Evolutionary conservation across 2,329 filamentous ascomycete genomes (phyloP).

Genomic region (Spiromastix sp.): DNA sequence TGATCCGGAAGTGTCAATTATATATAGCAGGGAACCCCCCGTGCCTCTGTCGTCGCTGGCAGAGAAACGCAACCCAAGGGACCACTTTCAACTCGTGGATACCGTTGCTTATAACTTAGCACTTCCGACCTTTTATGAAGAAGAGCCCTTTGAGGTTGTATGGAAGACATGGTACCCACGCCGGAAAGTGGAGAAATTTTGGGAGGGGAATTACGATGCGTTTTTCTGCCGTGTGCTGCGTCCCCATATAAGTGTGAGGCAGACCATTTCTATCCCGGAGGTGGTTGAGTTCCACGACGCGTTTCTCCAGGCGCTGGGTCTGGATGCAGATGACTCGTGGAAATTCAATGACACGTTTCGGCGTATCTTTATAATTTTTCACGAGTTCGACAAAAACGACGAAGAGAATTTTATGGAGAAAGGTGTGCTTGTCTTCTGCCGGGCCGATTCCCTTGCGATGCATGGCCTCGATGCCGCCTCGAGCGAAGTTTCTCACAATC

Average conservation of each 20-base stretch:
- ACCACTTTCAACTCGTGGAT: slow-evolving; percentile 1
- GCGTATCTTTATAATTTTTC: too few species aligned
- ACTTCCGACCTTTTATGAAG: neutral
- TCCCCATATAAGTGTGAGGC: neutral
- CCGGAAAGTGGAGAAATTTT: neutral
- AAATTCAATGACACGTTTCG: slow-evolving; percentile 3
- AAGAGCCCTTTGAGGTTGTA: slow-evolving; percentile 3
- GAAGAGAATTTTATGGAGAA: slow-evolving; percentile 1
- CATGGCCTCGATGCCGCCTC: neutral
- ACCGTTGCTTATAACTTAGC: slow-evolving; percentile 3
- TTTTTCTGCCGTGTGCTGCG: slow-evolving; percentile 4
- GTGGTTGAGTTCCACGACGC: neutral
- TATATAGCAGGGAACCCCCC: neutral
- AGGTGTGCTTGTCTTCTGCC: slow-evolving; percentile 2
- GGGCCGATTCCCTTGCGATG: neutral
- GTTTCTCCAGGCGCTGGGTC: neutral
- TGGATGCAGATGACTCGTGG: neutral
- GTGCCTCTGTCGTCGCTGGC: neutral
- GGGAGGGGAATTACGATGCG: neutral
- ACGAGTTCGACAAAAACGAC: neutral
- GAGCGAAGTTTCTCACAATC: neutral
- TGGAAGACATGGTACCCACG: slow-evolving; percentile 6
- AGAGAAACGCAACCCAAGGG: neutral
- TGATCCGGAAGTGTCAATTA: too few species aligned
- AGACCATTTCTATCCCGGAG: neutral